Base-by-base conservation (phyloP, 129 eudicot genomes). In the Dittrichia graveolens region DNA sequence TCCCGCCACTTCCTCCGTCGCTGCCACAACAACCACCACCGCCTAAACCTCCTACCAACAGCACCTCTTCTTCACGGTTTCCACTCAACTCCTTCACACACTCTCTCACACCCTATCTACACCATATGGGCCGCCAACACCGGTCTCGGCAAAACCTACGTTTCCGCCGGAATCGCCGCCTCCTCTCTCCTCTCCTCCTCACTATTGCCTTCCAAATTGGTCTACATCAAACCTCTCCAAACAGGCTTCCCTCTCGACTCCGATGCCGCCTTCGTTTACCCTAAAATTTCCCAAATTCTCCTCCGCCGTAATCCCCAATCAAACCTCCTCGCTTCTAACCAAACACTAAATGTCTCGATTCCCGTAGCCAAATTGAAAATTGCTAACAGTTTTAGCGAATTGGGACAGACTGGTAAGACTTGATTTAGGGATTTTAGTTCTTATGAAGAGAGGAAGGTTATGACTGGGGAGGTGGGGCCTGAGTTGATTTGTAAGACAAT, bases 101-200 rank as follows among this genome's bases (percentile, higher is more conserved):
- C 97, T 1, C 96, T 95, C 16, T 80, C 93, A 3, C 96, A 88
- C 88, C 99, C 99, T 4, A 95, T 84, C 66, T 95, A 86, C 89
- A 88, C 92, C 49, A 77, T 95, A 5, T 95, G 99, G 99, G 89
- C 91, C 24, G 66, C 97, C 78, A 95, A 95, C 88, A 95, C 99
- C 44, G 80, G 82, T 76, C 86, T 95, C 59, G 99, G 99, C 76
- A 95, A 95, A 90, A 90, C 99, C 91, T 94, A 88, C 4, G 88
- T 95, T 57, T 90, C 99, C 68, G 74, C 91, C 58, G 99, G 96
- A 43, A 83, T 95, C 57, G 89, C 97, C 68, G 81, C 89, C 34
- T 83, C 99, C 76, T 68, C 86, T 43, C 50, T 86, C 83, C 50
- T 55, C 74, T 9, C 60, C 71, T 9, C 18, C 31, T 0, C 2